Evolutionary conservation across 2,329 filamentous ascomycete species (phyloP).

Genomic region (Coniochaeta prunicola): DNA sequence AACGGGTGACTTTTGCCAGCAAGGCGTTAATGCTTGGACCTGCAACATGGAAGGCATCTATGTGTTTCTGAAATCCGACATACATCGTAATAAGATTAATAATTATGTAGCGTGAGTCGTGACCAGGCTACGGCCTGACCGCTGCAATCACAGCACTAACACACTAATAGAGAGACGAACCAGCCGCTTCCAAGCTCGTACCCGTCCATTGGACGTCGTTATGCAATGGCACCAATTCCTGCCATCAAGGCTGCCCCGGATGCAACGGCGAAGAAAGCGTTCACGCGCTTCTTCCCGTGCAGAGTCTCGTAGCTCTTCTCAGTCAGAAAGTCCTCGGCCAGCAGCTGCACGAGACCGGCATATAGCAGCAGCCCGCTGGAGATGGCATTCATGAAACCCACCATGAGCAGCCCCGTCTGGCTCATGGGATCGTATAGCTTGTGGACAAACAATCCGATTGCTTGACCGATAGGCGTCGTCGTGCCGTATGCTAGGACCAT

Average conservation of each 20-base stretch:
- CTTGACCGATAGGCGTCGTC: slow-evolving; percentile 77
- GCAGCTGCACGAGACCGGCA: slow-evolving; percentile 74
- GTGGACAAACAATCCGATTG: slow-evolving; percentile 71
- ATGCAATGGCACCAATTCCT: slow-evolving; percentile 66
- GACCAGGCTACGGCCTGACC: too few species aligned
- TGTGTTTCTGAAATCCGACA: too few species aligned
- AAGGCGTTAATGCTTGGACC: too few species aligned
- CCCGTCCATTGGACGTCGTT: slow-evolving; percentile 7
- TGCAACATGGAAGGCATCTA: too few species aligned
- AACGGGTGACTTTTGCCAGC: too few species aligned
- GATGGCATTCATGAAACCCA: slow-evolving; percentile 83
- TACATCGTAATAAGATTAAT: too few species aligned
- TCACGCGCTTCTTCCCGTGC: slow-evolving; percentile 51
- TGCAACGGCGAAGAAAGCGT: slow-evolving; percentile 58
- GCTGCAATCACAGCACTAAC: too few species aligned
- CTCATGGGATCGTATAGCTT: slow-evolving; percentile 74
- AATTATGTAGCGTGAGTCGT: too few species aligned
- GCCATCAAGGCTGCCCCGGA: slow-evolving; percentile 63
- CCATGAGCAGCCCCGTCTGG: slow-evolving; percentile 68
- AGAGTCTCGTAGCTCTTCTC: slow-evolving; percentile 67
- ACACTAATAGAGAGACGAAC: not conserved
- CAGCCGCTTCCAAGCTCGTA: not conserved
- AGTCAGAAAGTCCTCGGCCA: slow-evolving; percentile 76
- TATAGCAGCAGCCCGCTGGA: slow-evolving; percentile 75
- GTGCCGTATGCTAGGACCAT: slow-evolving; percentile 73